Evolutionary conservation across 768 basidiomycete genomes (phyloP).

Genomic region (Phlegmacium glaucopus): DNA sequence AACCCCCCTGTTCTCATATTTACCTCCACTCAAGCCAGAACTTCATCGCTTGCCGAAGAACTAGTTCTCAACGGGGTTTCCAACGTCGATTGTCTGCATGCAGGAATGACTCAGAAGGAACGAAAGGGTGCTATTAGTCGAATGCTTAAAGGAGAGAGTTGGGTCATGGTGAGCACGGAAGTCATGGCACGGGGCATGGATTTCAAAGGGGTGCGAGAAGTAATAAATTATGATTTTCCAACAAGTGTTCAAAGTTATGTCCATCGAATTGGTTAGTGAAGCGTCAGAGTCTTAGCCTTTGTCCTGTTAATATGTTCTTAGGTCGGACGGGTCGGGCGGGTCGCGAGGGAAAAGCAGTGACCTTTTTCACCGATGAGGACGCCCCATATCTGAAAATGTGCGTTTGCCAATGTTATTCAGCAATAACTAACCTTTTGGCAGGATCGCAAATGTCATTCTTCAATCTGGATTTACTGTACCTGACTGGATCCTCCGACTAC

Average conservation of each 20-base stretch:
- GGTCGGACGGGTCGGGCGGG: conserved; percentile 90
- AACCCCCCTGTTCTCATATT: conserved; percentile 92
- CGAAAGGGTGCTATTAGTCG: conserved; percentile 80
- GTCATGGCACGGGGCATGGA: conserved; percentile 99
- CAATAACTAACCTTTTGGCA: conserved; percentile 24
- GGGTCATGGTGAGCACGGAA: conserved; percentile 96
- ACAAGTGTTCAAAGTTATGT: conserved; percentile 94
- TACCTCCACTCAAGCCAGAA: conserved; percentile 84
- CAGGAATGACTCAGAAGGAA: conserved; percentile 83
- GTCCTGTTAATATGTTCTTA: not conserved
- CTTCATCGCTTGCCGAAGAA: conserved; percentile 76
- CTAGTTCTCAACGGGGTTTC: conserved; percentile 73
- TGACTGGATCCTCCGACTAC: conserved; percentile 94
- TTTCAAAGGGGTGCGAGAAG: conserved; percentile 90
- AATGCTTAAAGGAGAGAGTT: conserved; percentile 88
- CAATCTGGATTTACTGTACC: conserved; percentile 90
- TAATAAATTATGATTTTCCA: conserved; percentile 97
- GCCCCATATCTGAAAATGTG: conserved; percentile 89
- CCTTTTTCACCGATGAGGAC: conserved; percentile 95
- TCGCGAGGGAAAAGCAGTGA: conserved; percentile 87
- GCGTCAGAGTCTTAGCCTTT: not conserved
- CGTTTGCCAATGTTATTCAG: conserved; percentile 18
- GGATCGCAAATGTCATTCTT: conserved; percentile 93
- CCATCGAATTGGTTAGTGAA: conserved; percentile 73
- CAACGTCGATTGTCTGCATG: conserved; percentile 89